These are phyloP conservation scores for Alternaria hordeiaustralica DNA, from an alignment of 2,329 filamentous ascomycete species.

Conservation along the genomic window DNA sequence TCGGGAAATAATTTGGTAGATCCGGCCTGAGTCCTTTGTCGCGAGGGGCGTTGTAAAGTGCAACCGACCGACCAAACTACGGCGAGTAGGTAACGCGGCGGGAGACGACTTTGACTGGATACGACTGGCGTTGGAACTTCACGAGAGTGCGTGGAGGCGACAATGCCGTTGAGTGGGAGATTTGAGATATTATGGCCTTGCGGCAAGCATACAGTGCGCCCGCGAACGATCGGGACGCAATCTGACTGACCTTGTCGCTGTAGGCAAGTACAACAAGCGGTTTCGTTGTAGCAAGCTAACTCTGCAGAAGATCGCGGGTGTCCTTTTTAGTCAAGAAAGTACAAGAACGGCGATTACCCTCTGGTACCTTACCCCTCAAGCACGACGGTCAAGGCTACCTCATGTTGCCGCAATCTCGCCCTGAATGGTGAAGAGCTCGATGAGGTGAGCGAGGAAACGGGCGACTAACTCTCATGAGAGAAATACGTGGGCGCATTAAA, in stretches of 20 bases:
- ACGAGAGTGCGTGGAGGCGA: neutral
- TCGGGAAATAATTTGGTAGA: too few relatives aligned
- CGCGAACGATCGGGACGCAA: neutral
- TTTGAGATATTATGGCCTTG: rapidly evolving
- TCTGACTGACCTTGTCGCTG: too few relatives aligned
- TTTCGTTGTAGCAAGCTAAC: too few relatives aligned
- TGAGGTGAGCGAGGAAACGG: neutral
- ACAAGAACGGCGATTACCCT: constrained; percentile 31
- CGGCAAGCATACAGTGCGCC: neutral
- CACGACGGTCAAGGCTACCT: constrained; percentile 32
- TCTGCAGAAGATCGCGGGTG: too few relatives aligned
- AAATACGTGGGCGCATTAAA: neutral
- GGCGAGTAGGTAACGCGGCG: neutral
- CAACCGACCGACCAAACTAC: too few relatives aligned
- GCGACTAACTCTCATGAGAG: too few relatives aligned
- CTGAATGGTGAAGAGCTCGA: constrained; percentile 20
- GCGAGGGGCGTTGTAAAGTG: too few relatives aligned
- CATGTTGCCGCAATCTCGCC: constrained; percentile 10
- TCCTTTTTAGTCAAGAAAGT: too few relatives aligned
- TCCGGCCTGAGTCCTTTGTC: too few relatives aligned
- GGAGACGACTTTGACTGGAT: neutral
- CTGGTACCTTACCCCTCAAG: constrained; percentile 19
- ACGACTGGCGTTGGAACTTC: rapidly evolving
- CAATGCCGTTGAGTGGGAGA: neutral
- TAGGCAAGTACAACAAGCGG: too few relatives aligned